Evolutionary conservation across 257 asterid genomes (phyloP), one percentile per base, ranked within the genome.

Genomic region (Capsicum chinense): DNA sequence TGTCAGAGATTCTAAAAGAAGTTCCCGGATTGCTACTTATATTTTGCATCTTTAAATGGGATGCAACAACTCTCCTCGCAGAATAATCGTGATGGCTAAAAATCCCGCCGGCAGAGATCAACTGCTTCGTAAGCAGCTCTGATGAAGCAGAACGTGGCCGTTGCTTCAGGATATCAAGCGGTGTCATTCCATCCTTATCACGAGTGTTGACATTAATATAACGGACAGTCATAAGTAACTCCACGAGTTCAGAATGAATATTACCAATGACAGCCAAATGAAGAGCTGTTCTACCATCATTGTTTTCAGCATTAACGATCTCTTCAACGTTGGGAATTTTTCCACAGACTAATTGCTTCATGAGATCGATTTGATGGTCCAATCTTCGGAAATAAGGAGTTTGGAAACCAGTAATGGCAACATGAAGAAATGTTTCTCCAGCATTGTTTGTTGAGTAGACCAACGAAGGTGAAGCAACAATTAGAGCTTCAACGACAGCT

Each of bases 41-140:
- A 52, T 95, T 92, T 37, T 89, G 97, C 89, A 90, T 88, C 89
- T 84, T 93, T 13, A 93, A 80, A 66, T 94, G 95, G 26, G 97
- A 92, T 1, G 98, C 98, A 4, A 94, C 89, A 7, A 87, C 91
- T 80, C 83, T 90, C 81, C 97, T 90, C 2, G 98, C 89, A 0
- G 95, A 87, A 69, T 90, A 90, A 86, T 94, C 95, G 63, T 85
- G 92, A 19, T 92, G 88, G 76, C 90, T 90, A 81, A 92, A 90
- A 63, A 94, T 91, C 63, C 98, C 98, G 1, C 98, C 98, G 0
- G 94, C 97, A 0, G 97, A 94, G 11, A 96, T 90, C 86, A 96
- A 80, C 54, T 90, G 97, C 11, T 90, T 88, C 64, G 92, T 88
- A 9, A 94, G 88, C 7, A 94, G 85, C 35, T 94, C 98, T 0